Percentiles rank a stretch among this genome's conserved stretches.
These are phyloP conservation scores for Fusarium albosuccineum DNA, from an alignment of 2,329 filamentous ascomycete genomes.

Conservation along the genomic window DNA sequence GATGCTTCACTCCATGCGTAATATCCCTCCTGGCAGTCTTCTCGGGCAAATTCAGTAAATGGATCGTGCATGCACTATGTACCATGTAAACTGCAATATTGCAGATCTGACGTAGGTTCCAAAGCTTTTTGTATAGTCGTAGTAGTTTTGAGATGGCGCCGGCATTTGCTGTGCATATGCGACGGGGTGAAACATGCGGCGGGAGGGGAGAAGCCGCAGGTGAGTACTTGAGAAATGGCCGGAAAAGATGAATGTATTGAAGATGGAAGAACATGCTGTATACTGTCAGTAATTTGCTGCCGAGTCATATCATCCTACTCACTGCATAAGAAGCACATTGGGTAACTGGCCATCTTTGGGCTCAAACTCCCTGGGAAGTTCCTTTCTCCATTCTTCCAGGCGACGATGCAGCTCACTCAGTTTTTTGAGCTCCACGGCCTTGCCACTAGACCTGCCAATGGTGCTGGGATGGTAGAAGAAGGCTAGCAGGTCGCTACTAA, in stretches of 20 bases:
- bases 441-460: slow-evolving; percentile 74
- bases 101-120: slow-evolving; percentile 92
- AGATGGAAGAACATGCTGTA: slow-evolving; percentile 96
- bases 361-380: slow-evolving; percentile 87
- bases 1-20: slow-evolving; percentile 87
- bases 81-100: slow-evolving; percentile 97
- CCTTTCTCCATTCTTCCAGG: slow-evolving; percentile 88
- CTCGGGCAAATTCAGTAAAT: slow-evolving; percentile 91
- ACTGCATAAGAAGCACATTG: slow-evolving; percentile 86
- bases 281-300: slow-evolving; percentile 18
- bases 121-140: slow-evolving; percentile 91
- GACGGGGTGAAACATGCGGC: slow-evolving; percentile 87
- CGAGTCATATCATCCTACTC: slow-evolving; percentile 58
- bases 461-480: slow-evolving; percentile 91
- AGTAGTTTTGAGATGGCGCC: slow-evolving; percentile 93
- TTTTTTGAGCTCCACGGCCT: slow-evolving; percentile 89
- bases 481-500: slow-evolving; percentile 88
- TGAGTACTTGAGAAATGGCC: slow-evolving; percentile 93
- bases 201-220: slow-evolving; percentile 86
- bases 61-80: slow-evolving; percentile 94
- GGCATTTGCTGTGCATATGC: slow-evolving; percentile 91
- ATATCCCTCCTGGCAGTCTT: slow-evolving; percentile 92
- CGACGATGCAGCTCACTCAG: slow-evolving; percentile 91
- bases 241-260: slow-evolving; percentile 94
- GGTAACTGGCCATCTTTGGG: slow-evolving; percentile 90